Evolutionary conservation across 2,329 filamentous ascomycete species (phyloP), one percentile per base, ranked within the genome.

Genomic region (Penicillium hordei): DNA sequence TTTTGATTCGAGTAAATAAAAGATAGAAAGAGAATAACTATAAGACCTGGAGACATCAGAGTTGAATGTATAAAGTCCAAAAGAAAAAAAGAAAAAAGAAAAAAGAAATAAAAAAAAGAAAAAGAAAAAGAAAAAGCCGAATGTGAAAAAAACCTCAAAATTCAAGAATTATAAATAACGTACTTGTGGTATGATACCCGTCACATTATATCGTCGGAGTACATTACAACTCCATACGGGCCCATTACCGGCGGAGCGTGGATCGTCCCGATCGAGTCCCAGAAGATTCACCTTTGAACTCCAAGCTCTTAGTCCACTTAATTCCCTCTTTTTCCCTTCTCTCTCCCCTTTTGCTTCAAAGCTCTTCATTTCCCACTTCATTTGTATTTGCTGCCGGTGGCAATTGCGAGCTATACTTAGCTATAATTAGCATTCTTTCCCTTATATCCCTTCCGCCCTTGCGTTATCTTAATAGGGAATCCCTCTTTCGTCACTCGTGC

Each of bases 311-410:
- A 64, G 56, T 64, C 52, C 57, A 40, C 48, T 46, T 50, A 48
- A 46, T 48, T 55, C 56, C 52, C 52, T 57, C 54, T 53, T 57
- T 58, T 31, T 39, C 60, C 40, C 12, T 6, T 17, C 33, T 46
- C 29, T 60, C 48, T 54, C 39, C 33, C 55, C 52, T 51, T 57
- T 54, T 46, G 38, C 45, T 52, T 50, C 48, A 17, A 15, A 17
- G 55, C 53, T 60, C 52, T 60, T 54, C 6, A 19, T 38, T 36
- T 48, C 54, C 23, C 17, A 38, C 33, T 27, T 27, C 27, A 13
- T 36, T 50, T 45, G 50, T 55, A 68, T 33, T 69, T 70, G 65
- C 68, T 68, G 61, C 66, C 62, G 69, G 69, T 72, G 68, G 67
- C 69, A 70, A 70, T 65, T 61, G 60, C 51, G 25, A 60, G 55